Evolutionary conservation across 2,329 filamentous ascomycete genomes (phyloP), one percentile per base, ranked within the genome.

Genomic region (Nectriaceae sp.): DNA sequence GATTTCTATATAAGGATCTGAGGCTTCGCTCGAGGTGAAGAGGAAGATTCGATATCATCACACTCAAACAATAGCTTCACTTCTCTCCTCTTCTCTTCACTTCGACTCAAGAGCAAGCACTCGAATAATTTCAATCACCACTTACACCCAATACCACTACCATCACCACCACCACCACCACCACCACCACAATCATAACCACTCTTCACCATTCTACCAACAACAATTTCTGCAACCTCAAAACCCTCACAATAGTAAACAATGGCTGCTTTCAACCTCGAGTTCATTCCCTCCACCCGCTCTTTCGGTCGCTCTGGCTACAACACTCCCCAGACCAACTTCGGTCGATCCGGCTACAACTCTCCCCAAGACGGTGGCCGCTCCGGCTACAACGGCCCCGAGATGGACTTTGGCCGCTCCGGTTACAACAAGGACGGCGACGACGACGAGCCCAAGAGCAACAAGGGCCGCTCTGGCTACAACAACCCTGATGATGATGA

Each of bases 261-360:
- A 67, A 67, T 67, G 65, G 64, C 65, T 54, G 59, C 58, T 39
- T 65, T 63, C 44, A 54, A 61, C 37, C 53, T 61, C 44, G 48
- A 53, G 42, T 54, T 60, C 43, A 47, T 58, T 50, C 57, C 61
- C 49, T 43, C 56, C 47, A 49, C 62, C 51, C 49, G 46, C 47
- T 56, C 55, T 46, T 57, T 60, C 51, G 58, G 59, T 46, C 57
- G 61, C 29, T 46, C 47, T 40, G 50, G 54, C 47, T 55, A 59
- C 54, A 57, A 59, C 52, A 61, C 65, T 51, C 55, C 63, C 49
- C 62, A 68, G 60, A 62, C 66, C 61, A 66, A 70, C 68, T 64
- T 62, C 52, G 70, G 71, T 59, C 73, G 67, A 63, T 72, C 68
- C 46, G 71, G 72, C 54, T 75, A 75, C 69, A 74, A 75, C 62